Evolutionary conservation across 208 protist species (phyloP).

Genomic region (Paratrypanosoma confusum): DNA sequence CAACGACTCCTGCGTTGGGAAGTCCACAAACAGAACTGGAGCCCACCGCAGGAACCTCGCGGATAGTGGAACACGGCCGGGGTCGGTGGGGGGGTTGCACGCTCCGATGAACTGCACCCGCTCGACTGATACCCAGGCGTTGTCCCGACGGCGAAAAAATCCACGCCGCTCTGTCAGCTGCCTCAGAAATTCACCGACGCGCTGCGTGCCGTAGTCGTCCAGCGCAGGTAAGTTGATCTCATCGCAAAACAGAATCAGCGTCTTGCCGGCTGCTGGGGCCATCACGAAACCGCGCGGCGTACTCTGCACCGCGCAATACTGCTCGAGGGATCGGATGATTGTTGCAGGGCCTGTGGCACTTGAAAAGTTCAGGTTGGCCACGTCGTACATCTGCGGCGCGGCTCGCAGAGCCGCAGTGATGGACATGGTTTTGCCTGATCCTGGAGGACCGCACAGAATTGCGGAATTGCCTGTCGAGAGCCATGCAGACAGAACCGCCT

Average conservation of each 20-base stretch:
- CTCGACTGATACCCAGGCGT: slow-evolving; percentile 92
- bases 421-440: slow-evolving; percentile 98
- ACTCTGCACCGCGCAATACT: slow-evolving; percentile 92
- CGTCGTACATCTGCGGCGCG: slow-evolving; percentile 90
- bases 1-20: slow-evolving; percentile 94
- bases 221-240: slow-evolving; percentile 97
- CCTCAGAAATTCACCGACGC: slow-evolving; percentile 96
- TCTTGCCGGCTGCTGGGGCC: slow-evolving; percentile 70
- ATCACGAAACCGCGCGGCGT: slow-evolving; percentile 89
- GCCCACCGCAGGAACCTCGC: slow-evolving; percentile 95
- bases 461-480: slow-evolving; percentile 87
- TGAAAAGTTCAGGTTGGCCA: slow-evolving; percentile 98
- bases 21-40: slow-evolving; percentile 98
- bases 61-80: slow-evolving; percentile 93
- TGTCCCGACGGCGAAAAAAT: slow-evolving; percentile 89
- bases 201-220: slow-evolving; percentile 98
- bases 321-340: slow-evolving; percentile 96
- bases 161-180: slow-evolving; percentile 97
- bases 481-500: slow-evolving; percentile 93
- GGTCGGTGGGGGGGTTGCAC: slow-evolving; percentile 98
- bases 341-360: slow-evolving; percentile 92
- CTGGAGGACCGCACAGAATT: slow-evolving; percentile 97
- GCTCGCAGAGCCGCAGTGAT: slow-evolving; percentile 87
- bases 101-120: slow-evolving; percentile 94
- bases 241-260: slow-evolving; percentile 99